Evolutionary conservation across 2,329 filamentous ascomycete species (phyloP), one percentile per base, ranked within the genome.

Genomic region (Ceratocystis alfenasii): DNA sequence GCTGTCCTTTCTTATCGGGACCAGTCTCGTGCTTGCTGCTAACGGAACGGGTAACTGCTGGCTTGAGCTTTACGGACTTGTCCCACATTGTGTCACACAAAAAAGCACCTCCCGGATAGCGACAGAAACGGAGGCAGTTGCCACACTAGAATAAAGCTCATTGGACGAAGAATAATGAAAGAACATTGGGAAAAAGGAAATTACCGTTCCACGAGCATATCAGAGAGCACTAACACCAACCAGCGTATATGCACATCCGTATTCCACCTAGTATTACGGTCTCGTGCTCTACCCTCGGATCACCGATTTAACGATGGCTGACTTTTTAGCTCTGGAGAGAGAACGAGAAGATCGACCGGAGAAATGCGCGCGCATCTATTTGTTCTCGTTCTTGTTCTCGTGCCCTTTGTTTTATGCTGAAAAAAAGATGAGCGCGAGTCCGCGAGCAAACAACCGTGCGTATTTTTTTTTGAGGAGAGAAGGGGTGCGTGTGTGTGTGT

Each of bases 91-190:
- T 33, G 53, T 33, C 25, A 59, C 53, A 17, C 33, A 17, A 36
- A 33, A 59, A 36, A 36, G 33, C 33, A 12, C 33, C 10, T 33
- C 28, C 53, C 25, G 53, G 53, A 59, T 7, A 17, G 25, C 53
- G 28, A 33, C 7, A 30, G 28, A 59, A 59, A 59, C 53, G 53
- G 33, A 59, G 53, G 53, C 2, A 59, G 28, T 33, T 59, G 53
- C 53, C 15, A 57, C 53, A 33, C 53, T 15, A 30, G 8, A 59
- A 33, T 28, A 59, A 59, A 59, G 53, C 2, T 3, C 53, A 59
- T 59, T 59, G 53, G 53, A 59, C 17, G 53, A 59, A 59, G 28
- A 59, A 30, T 15, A 17, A 59, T 28, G n/a, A 33, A 59, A 30
- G 33, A 36, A 36, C 33, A 36, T 12, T 36, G 33, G 10, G 33